Conservation (phyloP, 345 rosid genomes). For the Syzygium aqueum region DNA sequence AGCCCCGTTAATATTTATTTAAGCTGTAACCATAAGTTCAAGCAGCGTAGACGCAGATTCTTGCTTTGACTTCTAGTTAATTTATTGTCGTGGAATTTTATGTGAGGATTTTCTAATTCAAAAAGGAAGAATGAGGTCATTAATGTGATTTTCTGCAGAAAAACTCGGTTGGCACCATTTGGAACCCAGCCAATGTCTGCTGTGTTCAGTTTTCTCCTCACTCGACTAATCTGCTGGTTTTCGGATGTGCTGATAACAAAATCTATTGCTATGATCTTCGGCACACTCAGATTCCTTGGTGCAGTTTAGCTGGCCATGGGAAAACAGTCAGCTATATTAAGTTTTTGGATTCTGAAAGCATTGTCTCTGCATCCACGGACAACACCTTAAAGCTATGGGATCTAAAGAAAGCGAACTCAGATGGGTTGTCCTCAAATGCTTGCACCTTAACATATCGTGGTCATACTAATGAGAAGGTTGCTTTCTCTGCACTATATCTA, state of each 20-base stretch:
- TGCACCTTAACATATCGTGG: conserved; percentile 65
- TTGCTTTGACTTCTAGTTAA: background rate
- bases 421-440: conserved; percentile 39
- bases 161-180: conserved; percentile 52
- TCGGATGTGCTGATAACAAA: conserved; percentile 81
- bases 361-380: conserved; percentile 93
- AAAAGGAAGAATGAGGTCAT: background rate
- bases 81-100: background rate
- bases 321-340: conserved; percentile 89
- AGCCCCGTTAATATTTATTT: background rate
- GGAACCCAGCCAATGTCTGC: conserved; percentile 77
- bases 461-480: conserved; percentile 84
- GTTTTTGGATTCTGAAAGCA: conserved; percentile 68
- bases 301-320: conserved; percentile 65
- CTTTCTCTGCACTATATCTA: background rate
- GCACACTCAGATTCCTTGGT: conserved; percentile 57
- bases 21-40: background rate
- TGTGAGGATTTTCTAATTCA: background rate
- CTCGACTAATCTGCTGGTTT: conserved; percentile 61
- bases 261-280: conserved; percentile 81
- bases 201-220: conserved; percentile 72
- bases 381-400: conserved; percentile 84
- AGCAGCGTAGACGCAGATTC: background rate
- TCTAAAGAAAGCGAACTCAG: conserved; percentile 45
- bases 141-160: conserved; percentile 36